Evolutionary conservation across 176 grass and related monocot species (phyloP).

Genomic region (Phyllostachys edulis): DNA sequence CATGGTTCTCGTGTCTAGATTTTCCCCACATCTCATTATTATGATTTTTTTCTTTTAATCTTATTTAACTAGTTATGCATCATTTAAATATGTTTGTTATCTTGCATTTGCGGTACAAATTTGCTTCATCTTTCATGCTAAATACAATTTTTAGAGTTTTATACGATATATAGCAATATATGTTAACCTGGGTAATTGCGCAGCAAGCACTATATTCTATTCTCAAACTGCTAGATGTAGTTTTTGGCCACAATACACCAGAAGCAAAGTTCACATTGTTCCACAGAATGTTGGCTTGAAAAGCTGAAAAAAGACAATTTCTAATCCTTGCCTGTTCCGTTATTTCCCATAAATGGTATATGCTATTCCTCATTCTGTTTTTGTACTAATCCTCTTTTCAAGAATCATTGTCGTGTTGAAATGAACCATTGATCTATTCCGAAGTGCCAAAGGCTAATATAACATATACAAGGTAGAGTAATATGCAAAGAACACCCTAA

Average conservation of each 20-base stretch:
- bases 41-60: background rate
- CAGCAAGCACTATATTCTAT: background rate
- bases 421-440: no score
- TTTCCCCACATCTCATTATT: background rate
- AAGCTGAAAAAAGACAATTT: background rate
- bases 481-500: no score
- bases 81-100: background rate
- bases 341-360: background rate
- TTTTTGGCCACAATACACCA: background rate
- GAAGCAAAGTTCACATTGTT: background rate
- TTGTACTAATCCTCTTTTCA: background rate
- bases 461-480: no score
- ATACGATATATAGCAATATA: background rate
- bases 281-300: background rate
- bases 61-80: background rate
- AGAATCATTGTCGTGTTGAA: no score
- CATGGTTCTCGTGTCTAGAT: background rate
- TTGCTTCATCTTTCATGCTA: background rate
- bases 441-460: no score
- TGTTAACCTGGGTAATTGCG: background rate
- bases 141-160: background rate
- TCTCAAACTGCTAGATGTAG: background rate
- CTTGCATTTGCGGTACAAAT: background rate
- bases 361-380: background rate
- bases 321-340: background rate